Percentiles rank a stretch among this genome's conserved stretches.
phyloP scores from a whole-genome alignment of 192 early-diverging fungal species.

The Mortierella antarctica region DNA sequence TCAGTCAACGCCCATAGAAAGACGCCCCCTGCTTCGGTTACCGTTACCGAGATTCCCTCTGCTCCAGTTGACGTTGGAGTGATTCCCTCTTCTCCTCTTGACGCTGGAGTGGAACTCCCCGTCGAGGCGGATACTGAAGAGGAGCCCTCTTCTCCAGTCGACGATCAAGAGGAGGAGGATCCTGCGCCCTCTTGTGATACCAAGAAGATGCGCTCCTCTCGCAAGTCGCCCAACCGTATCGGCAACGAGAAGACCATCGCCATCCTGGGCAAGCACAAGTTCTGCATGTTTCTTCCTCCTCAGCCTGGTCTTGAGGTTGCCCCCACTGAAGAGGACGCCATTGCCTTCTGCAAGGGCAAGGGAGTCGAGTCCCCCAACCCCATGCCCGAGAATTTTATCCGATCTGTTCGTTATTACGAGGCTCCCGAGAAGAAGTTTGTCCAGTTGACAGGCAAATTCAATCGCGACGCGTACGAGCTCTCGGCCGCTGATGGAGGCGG shows the following conservation, averaged over 20 bases:
- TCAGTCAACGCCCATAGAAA: too few relatives aligned
- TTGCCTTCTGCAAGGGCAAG: constrained; percentile 39
- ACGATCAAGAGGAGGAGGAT: too few relatives aligned
- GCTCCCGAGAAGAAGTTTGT: constrained; percentile 49
- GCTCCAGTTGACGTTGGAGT: too few relatives aligned
- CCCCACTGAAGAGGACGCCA: constrained; percentile 37
- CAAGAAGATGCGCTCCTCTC: too few relatives aligned
- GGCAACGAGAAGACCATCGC: constrained; percentile 2
- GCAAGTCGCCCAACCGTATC: too few relatives aligned
- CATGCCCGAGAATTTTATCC: constrained; percentile 55
- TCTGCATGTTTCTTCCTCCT: constrained; percentile 47
- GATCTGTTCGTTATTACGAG: constrained; percentile 47
- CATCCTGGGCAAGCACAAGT: constrained; percentile 19
- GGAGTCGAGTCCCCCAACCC: constrained; percentile 2
- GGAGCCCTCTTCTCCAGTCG: too few relatives aligned
- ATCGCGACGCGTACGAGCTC: constrained; percentile 50
- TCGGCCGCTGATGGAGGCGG: constrained; percentile 59
- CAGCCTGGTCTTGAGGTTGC: constrained; percentile 25
- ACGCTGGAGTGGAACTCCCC: too few relatives aligned
- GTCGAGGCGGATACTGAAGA: too few relatives aligned
- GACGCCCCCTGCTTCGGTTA: too few relatives aligned
- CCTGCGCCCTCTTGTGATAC: too few relatives aligned
- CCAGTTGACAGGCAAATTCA: constrained; percentile 63
- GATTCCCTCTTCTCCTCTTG: too few relatives aligned
- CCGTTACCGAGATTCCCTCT: too few relatives aligned